Base-by-base conservation (phyloP, 305 asterid genomes). In the Rubia tinctorum region DNA sequence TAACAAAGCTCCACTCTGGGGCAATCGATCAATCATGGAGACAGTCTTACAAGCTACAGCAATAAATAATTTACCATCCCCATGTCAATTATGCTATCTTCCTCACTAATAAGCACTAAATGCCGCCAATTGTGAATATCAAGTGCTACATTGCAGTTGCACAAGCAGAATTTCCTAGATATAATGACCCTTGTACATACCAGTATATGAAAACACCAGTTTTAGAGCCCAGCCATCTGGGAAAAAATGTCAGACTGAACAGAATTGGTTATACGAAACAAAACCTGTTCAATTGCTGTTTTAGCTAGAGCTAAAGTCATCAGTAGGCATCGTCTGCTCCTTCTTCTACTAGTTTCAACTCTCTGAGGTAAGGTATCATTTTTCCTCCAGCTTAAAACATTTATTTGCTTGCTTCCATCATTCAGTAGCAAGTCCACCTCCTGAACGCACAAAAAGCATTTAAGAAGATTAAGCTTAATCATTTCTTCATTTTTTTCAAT, bases 331-430 rank as follows among this genome's bases (percentile, higher is more conserved):
- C 96, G 84, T 80, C 98, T 89, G 83, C 98, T 95, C 86, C 97
- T 88, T 71, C 97, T 87, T 76, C 99, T 90, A 87, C 99, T 95
- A 82, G 96, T 82, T 88, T 95, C 99, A 77, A 95, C 99, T 88
- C 99, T 89, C 85, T 80, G 89, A 68, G 99, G 85, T 74, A 92
- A 81, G 73, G 84, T 78, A 76, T 81, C 83, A 81, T 83, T 85
- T 79, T 93, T 91, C 87, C 96, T 89, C 99, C 99, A 95, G 58
- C 83, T 94, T 51, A 81, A 71, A 73, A 93, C 99, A 84, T 91
- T 95, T 81, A 92, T 89, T 86, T 93, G 98, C 89, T 91, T 95
- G 78, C 99, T 95, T 69, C 98, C 98, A 84, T 95, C 98, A 88
- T 95, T 92, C 69, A 91, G 88, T 75, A 95, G 88, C 88, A 95